phyloP scores from a whole-genome alignment of 2,329 filamentous ascomycete species.

The Blastomyces percursus region DNA sequence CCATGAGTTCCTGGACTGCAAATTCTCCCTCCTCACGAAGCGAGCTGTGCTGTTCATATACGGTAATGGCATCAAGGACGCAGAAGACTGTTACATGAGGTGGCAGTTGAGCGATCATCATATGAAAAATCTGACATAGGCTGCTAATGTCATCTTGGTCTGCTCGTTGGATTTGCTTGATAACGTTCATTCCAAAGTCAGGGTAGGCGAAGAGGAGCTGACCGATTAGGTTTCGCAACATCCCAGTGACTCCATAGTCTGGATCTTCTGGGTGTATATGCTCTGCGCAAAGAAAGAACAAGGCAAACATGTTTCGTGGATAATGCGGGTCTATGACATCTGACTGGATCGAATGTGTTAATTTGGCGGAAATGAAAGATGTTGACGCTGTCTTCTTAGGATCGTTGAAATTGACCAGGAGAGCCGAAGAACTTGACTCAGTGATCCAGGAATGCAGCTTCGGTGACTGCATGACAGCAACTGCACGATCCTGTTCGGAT shows the following conservation, averaged over 20 bases:
- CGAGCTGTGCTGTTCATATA: background rate
- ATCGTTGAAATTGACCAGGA: slow-evolving; percentile 4
- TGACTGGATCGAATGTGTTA: background rate
- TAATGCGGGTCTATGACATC: slow-evolving; percentile 2
- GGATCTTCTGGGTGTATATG: background rate
- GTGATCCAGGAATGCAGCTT: slow-evolving; percentile 3
- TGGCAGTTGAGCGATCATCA: slow-evolving; percentile 5
- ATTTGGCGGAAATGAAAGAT: slow-evolving; percentile 3
- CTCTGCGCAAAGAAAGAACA: slow-evolving; percentile 1
- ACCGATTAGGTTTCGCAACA: slow-evolving; percentile 1
- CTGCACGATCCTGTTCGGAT: slow-evolving; percentile 1
- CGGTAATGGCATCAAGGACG: slow-evolving; percentile 2
- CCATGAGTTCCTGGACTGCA: slow-evolving; percentile 1
- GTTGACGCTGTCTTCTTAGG: background rate
- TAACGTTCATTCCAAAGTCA: slow-evolving; percentile 1
- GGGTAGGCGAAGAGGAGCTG: background rate
- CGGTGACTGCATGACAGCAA: slow-evolving; percentile 2
- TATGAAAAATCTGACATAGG: slow-evolving; percentile 1
- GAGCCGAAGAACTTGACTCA: background rate
- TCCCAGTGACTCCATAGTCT: slow-evolving; percentile 1
- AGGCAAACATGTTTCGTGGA: slow-evolving; percentile 2
- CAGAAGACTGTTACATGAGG: background rate
- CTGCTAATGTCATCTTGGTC: background rate
- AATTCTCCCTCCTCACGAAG: background rate
- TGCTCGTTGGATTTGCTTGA: slow-evolving; percentile 2